Percentiles rank a stretch among this genome's conserved stretches.
phyloP scores from a whole-genome alignment of 2,329 filamentous ascomycete genomes.

The Knufia fluminis region DNA sequence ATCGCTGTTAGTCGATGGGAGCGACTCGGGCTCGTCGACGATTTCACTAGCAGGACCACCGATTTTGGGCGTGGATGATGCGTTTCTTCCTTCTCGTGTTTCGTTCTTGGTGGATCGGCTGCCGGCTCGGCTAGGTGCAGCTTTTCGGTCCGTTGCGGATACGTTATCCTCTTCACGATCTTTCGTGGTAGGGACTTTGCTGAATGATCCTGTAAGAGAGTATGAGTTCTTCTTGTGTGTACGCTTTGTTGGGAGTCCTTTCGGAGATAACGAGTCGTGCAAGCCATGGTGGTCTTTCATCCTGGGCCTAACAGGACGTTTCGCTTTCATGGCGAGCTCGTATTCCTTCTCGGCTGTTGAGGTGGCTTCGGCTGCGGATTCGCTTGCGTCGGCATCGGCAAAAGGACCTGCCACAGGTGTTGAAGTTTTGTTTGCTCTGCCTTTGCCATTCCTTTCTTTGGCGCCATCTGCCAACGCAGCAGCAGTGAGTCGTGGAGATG shows the following conservation, averaged over 20 bases:
- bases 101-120: slow-evolving; percentile 6
- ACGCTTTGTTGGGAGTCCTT: slow-evolving; percentile 26
- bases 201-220: slow-evolving; percentile 12
- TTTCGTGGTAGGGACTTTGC: slow-evolving; percentile 11
- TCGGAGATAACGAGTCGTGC: slow-evolving; percentile 22
- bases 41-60: slow-evolving; percentile 1
- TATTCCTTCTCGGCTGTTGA: slow-evolving; percentile 13
- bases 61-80: slow-evolving; percentile 1
- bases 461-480: slow-evolving; percentile 12
- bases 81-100: neutral
- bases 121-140: neutral
- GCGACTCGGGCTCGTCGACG: slow-evolving; percentile 6
- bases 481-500: slow-evolving; percentile 26
- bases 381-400: slow-evolving; percentile 25
- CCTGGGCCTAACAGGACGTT: slow-evolving; percentile 18
- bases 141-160: neutral
- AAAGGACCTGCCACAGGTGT: slow-evolving; percentile 32
- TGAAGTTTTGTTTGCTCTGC: slow-evolving; percentile 33
- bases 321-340: slow-evolving; percentile 13
- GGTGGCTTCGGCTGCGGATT: slow-evolving; percentile 9
- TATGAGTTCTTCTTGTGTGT: slow-evolving; percentile 30
- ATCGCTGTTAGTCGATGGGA: neutral
- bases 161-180: slow-evolving; percentile 27
- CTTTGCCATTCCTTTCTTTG: slow-evolving; percentile 20
- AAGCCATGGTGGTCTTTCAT: slow-evolving; percentile 23